Percentiles rank a stretch among this genome's conserved stretches.
Evolutionary conservation across 495 filamentous ascomycete genomes (phyloP).

Genomic region (Aspergillus egyptiacus): DNA sequence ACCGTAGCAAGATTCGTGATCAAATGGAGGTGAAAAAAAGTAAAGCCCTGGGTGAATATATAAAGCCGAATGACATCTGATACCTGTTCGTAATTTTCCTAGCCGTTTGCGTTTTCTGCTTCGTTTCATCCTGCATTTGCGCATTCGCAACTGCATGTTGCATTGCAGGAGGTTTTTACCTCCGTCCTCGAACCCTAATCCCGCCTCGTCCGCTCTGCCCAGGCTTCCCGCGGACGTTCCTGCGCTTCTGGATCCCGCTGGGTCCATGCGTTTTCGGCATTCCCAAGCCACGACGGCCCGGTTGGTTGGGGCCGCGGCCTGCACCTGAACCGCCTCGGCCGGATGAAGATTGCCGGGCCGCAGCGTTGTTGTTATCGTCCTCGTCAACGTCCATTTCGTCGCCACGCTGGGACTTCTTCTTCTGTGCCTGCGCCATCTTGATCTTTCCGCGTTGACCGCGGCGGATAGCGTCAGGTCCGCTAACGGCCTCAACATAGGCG

Average conservation of each 20-base stretch:
- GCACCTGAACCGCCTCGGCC: neutral
- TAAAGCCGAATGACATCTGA: too few species aligned
- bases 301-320: constrained; percentile 10
- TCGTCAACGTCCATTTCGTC: constrained; percentile 70
- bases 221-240: constrained; percentile 12
- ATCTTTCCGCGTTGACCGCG: constrained; percentile 79
- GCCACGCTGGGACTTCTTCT: constrained; percentile 47
- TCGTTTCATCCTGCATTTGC: neutral
- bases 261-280: constrained; percentile 40
- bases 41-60: neutral
- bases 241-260: constrained; percentile 35
- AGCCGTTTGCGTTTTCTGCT: neutral
- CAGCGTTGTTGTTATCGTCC: constrained; percentile 17
- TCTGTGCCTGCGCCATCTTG: constrained; percentile 69
- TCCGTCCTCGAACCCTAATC: constrained; percentile 7
- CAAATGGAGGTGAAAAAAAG: neutral
- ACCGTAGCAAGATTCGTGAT: neutral
- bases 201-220: constrained; percentile 15
- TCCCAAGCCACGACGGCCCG: constrained; percentile 42
- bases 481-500: constrained; percentile 87
- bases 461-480: constrained; percentile 72
- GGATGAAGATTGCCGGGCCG: constrained; percentile 17
- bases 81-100: constrained; percentile 5
- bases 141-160: too few species aligned
- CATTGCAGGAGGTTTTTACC: constrained; percentile 1